A percentile compares a stretch with the other conserved stretches of the same genome.
phyloP scores from a whole-genome alignment of 345 rosid genomes.

The Citrus inodora region DNA sequence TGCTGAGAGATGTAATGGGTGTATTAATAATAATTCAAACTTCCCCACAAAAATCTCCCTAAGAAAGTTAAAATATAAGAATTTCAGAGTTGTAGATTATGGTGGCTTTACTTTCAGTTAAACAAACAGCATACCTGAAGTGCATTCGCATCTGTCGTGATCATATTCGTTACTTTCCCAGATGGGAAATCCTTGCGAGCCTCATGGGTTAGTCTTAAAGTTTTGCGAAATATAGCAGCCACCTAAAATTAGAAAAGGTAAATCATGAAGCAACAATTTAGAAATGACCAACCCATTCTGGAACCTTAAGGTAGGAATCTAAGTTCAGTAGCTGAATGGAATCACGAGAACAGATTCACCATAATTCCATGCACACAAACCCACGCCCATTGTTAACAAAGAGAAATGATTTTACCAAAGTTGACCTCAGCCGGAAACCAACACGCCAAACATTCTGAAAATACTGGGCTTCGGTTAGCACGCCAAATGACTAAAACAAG shows the following conservation, averaged over 20 bases:
- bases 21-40: conserved; percentile 2
- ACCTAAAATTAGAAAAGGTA: conserved; percentile 41
- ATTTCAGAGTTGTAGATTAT: not conserved
- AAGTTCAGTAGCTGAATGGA: not conserved
- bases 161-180: conserved; percentile 93
- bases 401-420: conserved; percentile 59
- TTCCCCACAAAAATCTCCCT: not conserved
- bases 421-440: conserved; percentile 86
- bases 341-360: not conserved
- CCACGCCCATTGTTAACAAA: not conserved
- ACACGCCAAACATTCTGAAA: conserved; percentile 82
- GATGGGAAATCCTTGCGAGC: conserved; percentile 77
- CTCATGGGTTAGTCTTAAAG: conserved; percentile 81
- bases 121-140: conserved; percentile 56
- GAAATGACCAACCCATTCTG: conserved; percentile 4
- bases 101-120: not conserved
- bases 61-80: not conserved
- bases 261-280: conserved; percentile 1
- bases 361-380: not conserved
- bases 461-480: conserved; percentile 77
- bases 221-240: conserved; percentile 90
- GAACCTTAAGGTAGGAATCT: not conserved
- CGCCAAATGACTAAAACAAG: conserved; percentile 61
- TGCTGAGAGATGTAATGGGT: conserved; percentile 46
- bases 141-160: conserved; percentile 89